Evolutionary conservation across 2,329 filamentous ascomycete genomes (phyloP).

Genomic region (Aspergillus vadensis): DNA sequence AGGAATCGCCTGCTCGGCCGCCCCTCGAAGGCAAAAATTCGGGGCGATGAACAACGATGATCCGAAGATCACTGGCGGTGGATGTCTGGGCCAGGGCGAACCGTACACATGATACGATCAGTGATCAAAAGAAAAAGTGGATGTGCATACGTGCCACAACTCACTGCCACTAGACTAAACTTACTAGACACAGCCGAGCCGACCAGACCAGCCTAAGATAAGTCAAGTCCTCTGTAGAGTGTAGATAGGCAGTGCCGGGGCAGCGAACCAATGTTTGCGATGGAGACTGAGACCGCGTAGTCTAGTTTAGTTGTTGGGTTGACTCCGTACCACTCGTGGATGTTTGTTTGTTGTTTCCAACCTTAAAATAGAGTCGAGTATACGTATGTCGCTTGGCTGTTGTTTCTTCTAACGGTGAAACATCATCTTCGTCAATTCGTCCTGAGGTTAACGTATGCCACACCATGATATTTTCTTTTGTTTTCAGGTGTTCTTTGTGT

Average conservation of each 20-base stretch:
- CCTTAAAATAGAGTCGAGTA: background rate
- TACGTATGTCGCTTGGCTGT: background rate
- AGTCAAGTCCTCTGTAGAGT: no score
- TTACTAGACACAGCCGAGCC: background rate
- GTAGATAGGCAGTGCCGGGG: background rate
- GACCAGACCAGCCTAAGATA: background rate
- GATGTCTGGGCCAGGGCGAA: background rate
- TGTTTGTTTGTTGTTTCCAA: background rate
- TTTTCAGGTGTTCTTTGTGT: background rate
- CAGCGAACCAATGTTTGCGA: background rate
- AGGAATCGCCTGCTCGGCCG: no score
- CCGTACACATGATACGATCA: background rate
- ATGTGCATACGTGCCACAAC: background rate
- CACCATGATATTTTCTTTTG: no score
- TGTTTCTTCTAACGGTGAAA: no score
- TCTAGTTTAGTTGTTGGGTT: no score
- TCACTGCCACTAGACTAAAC: background rate
- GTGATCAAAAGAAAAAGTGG: background rate
- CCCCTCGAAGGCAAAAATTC: background rate
- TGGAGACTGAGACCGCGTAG: background rate
- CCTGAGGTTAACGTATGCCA: no score
- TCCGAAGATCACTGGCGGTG: conserved; percentile 3
- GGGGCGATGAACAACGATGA: background rate
- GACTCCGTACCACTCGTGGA: no score
- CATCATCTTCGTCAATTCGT: no score